Evolutionary conservation across 192 early-diverging fungal species (phyloP).

Genomic region (Rhizoclosmatium sp.): DNA sequence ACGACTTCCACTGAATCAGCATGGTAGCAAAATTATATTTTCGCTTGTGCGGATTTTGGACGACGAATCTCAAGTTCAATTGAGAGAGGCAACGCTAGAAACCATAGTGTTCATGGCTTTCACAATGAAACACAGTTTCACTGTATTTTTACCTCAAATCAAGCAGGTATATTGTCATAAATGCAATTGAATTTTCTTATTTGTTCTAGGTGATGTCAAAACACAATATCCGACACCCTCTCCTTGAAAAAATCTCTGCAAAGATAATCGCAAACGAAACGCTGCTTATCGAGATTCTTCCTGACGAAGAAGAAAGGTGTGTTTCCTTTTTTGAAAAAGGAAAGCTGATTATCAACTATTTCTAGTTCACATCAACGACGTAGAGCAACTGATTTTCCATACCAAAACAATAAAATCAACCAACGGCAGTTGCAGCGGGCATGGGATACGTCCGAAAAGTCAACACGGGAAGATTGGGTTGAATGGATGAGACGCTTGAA

Average conservation of each 20-base stretch:
- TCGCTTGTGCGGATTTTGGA: conserved; percentile 53
- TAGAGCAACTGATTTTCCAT: background rate
- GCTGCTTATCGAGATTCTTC: background rate
- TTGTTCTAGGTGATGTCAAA: background rate
- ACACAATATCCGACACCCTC: background rate
- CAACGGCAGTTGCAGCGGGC: conserved; percentile 70
- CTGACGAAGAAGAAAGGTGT: background rate
- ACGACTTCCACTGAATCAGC: conserved; percentile 71
- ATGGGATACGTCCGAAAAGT: conserved; percentile 81
- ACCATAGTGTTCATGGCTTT: conserved; percentile 73
- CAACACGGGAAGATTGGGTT: conserved; percentile 85
- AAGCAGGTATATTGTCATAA: conserved; percentile 55
- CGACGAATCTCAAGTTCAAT: conserved; percentile 21
- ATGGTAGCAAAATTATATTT: conserved; percentile 78
- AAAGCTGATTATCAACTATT: background rate
- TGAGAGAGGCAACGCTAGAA: conserved; percentile 72
- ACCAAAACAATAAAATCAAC: conserved; percentile 72
- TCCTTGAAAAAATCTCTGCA: background rate
- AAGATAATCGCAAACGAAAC: background rate
- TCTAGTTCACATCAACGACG: background rate
- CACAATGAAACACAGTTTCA: conserved; percentile 75
- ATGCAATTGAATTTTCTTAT: background rate
- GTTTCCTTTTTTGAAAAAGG: background rate
- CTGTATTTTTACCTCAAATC: conserved; percentile 78
- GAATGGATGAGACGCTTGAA: conserved; percentile 85